Percentiles rank a stretch among this genome's conserved stretches.
These are phyloP conservation scores for Flaveria brownii DNA, from an alignment of 129 eudicot species.

Conservation along the genomic window DNA sequence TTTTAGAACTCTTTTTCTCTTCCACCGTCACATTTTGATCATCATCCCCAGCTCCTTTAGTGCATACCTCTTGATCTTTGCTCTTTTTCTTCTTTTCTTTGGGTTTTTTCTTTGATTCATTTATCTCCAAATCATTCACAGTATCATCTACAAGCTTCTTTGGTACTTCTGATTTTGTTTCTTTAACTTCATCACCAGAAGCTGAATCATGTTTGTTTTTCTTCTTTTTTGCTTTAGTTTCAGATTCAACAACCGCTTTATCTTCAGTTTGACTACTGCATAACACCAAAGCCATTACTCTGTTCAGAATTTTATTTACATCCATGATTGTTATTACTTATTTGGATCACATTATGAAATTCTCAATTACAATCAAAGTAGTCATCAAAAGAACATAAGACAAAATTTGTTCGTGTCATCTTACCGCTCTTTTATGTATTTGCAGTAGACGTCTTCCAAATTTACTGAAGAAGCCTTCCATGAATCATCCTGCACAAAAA, in stretches of 20 bases:
- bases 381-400: not conserved
- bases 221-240: slow-evolving; percentile 39
- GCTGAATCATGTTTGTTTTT: slow-evolving; percentile 35
- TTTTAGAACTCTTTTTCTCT: slow-evolving; percentile 58
- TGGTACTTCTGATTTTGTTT: slow-evolving; percentile 19
- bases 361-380: not conserved
- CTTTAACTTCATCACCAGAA: slow-evolving; percentile 22
- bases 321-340: not conserved
- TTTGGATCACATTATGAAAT: not conserved
- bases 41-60: slow-evolving; percentile 29
- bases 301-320: not conserved
- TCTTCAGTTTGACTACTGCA: slow-evolving; percentile 42
- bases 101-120: slow-evolving; percentile 30
- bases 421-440: slow-evolving; percentile 50
- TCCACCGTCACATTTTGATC: slow-evolving; percentile 30
- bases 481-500: slow-evolving; percentile 47
- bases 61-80: slow-evolving; percentile 25
- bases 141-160: slow-evolving; percentile 24
- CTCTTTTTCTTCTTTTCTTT: slow-evolving; percentile 50
- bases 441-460: slow-evolving; percentile 61
- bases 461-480: slow-evolving; percentile 59
- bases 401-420: not conserved
- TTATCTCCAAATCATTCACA: slow-evolving; percentile 16
- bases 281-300: slow-evolving; percentile 17
- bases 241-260: slow-evolving; percentile 28